A percentile compares a stretch with the other conserved stretches of the same genome.
Conservation (phyloP, 2,329 filamentous ascomycete genomes). For the Leptographium lundbergii region DNA sequence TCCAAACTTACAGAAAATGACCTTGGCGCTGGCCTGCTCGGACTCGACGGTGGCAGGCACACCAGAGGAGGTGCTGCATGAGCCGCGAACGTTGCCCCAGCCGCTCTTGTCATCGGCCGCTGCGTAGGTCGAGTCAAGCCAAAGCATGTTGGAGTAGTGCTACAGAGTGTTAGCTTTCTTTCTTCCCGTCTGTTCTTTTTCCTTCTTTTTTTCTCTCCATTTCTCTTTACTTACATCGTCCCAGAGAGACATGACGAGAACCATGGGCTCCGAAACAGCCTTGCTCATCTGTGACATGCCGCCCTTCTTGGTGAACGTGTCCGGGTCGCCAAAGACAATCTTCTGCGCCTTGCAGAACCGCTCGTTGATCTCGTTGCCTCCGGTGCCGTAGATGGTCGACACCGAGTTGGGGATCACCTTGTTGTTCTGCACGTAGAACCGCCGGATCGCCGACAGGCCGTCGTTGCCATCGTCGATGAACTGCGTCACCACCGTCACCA, state of each 20-base stretch:
- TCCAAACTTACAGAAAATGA: conserved; percentile 22
- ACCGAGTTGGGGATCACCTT: conserved; percentile 37
- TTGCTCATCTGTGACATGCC: conserved; percentile 40
- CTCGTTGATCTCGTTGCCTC: conserved; percentile 31
- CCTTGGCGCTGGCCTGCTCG: conserved; percentile 18
- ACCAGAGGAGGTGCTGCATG: conserved; percentile 30
- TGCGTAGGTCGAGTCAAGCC: conserved; percentile 47
- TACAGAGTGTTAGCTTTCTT: conserved; percentile 1
- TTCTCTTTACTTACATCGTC: conserved; percentile 32
- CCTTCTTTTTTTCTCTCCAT: neutral
- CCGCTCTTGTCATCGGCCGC: conserved; percentile 20
- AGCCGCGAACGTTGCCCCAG: conserved; percentile 30
- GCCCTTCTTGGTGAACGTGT: conserved; percentile 37
- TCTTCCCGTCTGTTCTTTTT: neutral
- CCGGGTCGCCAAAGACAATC: conserved; percentile 35
- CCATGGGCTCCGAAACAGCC: conserved; percentile 42
- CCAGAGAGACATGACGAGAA: conserved; percentile 48
- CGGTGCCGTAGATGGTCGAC: conserved; percentile 17
- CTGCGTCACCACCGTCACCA: conserved; percentile 50
- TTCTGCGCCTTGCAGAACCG: conserved; percentile 43
- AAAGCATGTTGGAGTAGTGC: conserved; percentile 48
- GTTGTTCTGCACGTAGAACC: conserved; percentile 49
- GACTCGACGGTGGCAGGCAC: conserved; percentile 29
- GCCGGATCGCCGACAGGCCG: conserved; percentile 40
- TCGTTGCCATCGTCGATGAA: conserved; percentile 36